Conservation (phyloP, 2,329 filamentous ascomycete species). For the Neoascochyta sp. region DNA sequence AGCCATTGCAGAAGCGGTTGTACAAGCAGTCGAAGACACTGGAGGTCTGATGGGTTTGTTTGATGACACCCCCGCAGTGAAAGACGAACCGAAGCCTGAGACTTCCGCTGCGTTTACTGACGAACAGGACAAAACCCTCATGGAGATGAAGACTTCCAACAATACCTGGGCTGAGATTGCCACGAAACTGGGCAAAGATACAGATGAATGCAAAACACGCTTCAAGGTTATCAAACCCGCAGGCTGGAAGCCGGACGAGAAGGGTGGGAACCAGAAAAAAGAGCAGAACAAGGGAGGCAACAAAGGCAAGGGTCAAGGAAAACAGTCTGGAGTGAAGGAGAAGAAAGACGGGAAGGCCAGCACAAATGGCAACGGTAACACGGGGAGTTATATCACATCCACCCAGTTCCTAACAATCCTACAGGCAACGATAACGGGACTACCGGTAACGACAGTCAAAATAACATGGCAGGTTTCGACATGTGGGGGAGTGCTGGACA, state of each 20-base stretch:
- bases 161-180: conserved; percentile 31
- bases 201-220: conserved; percentile 13
- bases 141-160: conserved; percentile 33
- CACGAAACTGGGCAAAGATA: conserved; percentile 23
- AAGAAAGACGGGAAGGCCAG: conserved; percentile 4
- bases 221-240: conserved; percentile 38
- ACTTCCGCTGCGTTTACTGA: conserved; percentile 26
- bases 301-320: conserved; percentile 12
- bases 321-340: conserved; percentile 8
- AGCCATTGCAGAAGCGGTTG: not conserved
- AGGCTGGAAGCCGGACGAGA: conserved; percentile 13
- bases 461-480: no score
- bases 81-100: not conserved
- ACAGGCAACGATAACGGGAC: not conserved
- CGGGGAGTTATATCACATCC: not conserved
- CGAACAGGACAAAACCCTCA: conserved; percentile 42
- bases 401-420: not conserved
- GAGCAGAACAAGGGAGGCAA: conserved; percentile 15
- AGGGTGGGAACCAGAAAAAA: conserved; percentile 15
- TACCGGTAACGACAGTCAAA: not conserved
- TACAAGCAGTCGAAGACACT: not conserved
- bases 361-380: not conserved
- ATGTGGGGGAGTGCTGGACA: no score
- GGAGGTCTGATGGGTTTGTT: not conserved
- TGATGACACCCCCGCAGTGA: not conserved